These are phyloP conservation scores for Kodamaea leandrae DNA, from an alignment of 805 yeast genomes.

Conservation along the genomic window DNA sequence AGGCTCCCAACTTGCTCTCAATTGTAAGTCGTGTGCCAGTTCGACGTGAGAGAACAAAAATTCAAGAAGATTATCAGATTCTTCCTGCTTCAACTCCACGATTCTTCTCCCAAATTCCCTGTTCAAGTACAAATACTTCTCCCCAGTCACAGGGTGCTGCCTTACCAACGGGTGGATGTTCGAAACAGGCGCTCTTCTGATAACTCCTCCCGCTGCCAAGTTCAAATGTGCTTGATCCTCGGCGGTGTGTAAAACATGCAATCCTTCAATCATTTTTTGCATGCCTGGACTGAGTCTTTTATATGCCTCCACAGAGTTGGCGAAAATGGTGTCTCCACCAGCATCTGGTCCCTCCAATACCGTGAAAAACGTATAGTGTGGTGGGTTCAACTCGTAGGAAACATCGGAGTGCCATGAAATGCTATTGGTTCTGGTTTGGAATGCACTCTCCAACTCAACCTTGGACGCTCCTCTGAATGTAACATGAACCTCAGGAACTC, in stretches of 20 bases:
- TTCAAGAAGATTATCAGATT: slow-evolving; percentile 57
- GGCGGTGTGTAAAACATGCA: slow-evolving; percentile 69
- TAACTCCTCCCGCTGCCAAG: slow-evolving; percentile 55
- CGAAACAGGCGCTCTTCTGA: slow-evolving; percentile 61
- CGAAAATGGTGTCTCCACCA: slow-evolving; percentile 80
- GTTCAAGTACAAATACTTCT: slow-evolving; percentile 57
- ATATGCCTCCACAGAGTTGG: slow-evolving; percentile 71
- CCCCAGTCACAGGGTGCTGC: slow-evolving; percentile 67
- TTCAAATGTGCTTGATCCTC: slow-evolving; percentile 65
- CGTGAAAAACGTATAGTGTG: slow-evolving; percentile 65
- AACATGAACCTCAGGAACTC: slow-evolving; percentile 61
- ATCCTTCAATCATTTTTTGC: slow-evolving; percentile 54
- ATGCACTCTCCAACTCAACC: slow-evolving; percentile 35
- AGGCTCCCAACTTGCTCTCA: slow-evolving; percentile 70
- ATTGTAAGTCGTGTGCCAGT: slow-evolving; percentile 56
- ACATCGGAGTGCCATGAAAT: slow-evolving; percentile 72
- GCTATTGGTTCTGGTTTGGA: slow-evolving; percentile 34
- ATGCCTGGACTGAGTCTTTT: slow-evolving; percentile 66
- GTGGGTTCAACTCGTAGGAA: slow-evolving; percentile 70
- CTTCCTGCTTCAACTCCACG: slow-evolving; percentile 70
- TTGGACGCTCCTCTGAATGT: slow-evolving; percentile 51
- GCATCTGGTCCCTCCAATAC: slow-evolving; percentile 56
- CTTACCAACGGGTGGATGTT: slow-evolving; percentile 70
- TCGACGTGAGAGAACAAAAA: slow-evolving; percentile 56
- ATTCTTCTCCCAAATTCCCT: slow-evolving; percentile 63